A percentile compares a stretch with the other conserved stretches of the same genome.
phyloP scores from a whole-genome alignment of 75 land plant genomes.

The Pseudotsuga menziesii region DNA sequence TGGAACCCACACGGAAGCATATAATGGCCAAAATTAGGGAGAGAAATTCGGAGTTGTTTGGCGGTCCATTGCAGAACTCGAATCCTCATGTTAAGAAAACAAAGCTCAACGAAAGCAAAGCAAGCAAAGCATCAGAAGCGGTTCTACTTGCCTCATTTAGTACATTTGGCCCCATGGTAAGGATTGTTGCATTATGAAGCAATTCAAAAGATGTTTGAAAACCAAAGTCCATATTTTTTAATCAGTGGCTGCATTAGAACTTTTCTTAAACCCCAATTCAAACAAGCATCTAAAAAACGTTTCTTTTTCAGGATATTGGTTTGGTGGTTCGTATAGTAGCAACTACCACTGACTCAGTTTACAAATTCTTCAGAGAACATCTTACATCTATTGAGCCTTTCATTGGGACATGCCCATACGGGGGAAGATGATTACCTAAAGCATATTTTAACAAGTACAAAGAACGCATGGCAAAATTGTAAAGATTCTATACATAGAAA shows the following conservation, averaged over 20 bases:
- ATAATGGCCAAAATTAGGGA: slow-evolving; percentile 43
- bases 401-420: slow-evolving; percentile 70
- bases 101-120: neutral
- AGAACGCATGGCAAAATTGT: too few species aligned
- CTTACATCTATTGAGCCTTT: slow-evolving; percentile 45
- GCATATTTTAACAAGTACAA: neutral
- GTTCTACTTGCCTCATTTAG: slow-evolving; percentile 65
- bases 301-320: slow-evolving; percentile 64
- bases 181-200: neutral
- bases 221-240: neutral
- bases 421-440: slow-evolving; percentile 13
- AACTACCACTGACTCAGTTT: slow-evolving; percentile 67
- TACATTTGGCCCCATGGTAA: slow-evolving; percentile 65
- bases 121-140: slow-evolving; percentile 14
- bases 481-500: too few species aligned
- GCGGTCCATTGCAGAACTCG: slow-evolving; percentile 9
- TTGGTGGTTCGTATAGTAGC: slow-evolving; percentile 70
- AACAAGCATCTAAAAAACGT: slow-evolving; percentile 1
- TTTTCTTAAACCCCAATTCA: neutral
- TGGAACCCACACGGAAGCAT: slow-evolving; percentile 33
- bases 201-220: neutral
- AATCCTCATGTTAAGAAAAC: slow-evolving; percentile 1
- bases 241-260: neutral
- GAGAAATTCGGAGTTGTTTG: slow-evolving; percentile 41
- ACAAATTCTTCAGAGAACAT: slow-evolving; percentile 61